Percentiles rank a stretch among this genome's conserved stretches.
Evolutionary conservation across 805 yeast genomes (phyloP).

Genomic region (Lachancea mirantina): DNA sequence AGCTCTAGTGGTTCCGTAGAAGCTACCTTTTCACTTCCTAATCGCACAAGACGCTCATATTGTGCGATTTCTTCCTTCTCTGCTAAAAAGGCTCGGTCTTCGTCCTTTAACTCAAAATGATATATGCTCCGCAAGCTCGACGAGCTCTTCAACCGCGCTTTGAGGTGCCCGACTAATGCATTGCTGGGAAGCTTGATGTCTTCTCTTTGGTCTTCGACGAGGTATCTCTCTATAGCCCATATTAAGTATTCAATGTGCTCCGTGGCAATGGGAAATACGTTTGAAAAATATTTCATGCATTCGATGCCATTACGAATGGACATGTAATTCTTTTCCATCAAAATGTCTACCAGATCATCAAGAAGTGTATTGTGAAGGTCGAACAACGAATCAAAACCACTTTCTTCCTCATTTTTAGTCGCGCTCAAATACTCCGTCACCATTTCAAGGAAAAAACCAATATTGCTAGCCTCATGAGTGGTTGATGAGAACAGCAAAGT

Average conservation of each 20-base stretch:
- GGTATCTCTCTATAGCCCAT: slow-evolving; percentile 40
- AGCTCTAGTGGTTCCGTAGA: slow-evolving; percentile 9
- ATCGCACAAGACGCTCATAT: too few species aligned
- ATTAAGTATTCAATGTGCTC: slow-evolving; percentile 54
- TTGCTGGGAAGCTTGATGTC: slow-evolving; percentile 73
- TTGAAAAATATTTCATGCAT: slow-evolving; percentile 57
- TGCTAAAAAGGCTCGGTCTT: slow-evolving; percentile 12
- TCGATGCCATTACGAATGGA: slow-evolving; percentile 75
- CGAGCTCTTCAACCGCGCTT: slow-evolving; percentile 46
- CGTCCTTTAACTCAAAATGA: slow-evolving; percentile 30
- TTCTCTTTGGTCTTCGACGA: slow-evolving; percentile 55
- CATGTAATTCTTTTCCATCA: slow-evolving; percentile 50
- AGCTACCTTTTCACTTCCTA: too few species aligned
- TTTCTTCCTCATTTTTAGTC: slow-evolving; percentile 35
- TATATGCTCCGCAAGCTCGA: slow-evolving; percentile 52
- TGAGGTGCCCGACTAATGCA: slow-evolving; percentile 61
- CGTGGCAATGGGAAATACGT: slow-evolving; percentile 59
- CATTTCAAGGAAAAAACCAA: slow-evolving; percentile 65
- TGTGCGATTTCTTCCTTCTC: slow-evolving; percentile 23
- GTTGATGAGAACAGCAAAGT: slow-evolving; percentile 65
- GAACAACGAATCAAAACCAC: slow-evolving; percentile 32
- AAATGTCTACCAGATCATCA: slow-evolving; percentile 19
- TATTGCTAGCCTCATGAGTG: slow-evolving; percentile 69
- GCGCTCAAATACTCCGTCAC: slow-evolving; percentile 41
- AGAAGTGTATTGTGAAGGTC: slow-evolving; percentile 50